Evolutionary conservation across 495 filamentous ascomycete species (phyloP).

Genomic region (Podospora conica): DNA sequence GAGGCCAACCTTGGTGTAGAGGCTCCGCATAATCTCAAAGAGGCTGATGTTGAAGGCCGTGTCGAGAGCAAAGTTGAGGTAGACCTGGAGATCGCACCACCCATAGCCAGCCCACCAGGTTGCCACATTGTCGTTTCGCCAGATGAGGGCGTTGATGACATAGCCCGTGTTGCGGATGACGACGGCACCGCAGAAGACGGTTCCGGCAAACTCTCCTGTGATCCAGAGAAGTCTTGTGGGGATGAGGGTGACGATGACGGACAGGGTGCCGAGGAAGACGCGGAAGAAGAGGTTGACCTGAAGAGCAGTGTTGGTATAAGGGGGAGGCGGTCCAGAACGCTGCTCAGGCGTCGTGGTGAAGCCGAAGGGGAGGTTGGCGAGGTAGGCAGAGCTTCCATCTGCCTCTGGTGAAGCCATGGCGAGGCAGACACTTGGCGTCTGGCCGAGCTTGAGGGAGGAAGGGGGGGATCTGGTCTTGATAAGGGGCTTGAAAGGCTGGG

Average conservation of each 20-base stretch:
- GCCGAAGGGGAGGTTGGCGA: conserved; percentile 2
- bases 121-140: conserved; percentile 63
- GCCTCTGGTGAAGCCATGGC: neutral
- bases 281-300: conserved; percentile 37
- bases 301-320: conserved; percentile 28
- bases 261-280: conserved; percentile 49
- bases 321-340: conserved; percentile 17
- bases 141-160: conserved; percentile 73
- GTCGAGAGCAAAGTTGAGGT: conserved; percentile 48
- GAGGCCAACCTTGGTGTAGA: conserved; percentile 66
- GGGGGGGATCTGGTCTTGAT: neutral
- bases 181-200: conserved; percentile 58
- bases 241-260: conserved; percentile 51
- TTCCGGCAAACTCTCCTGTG: conserved; percentile 56
- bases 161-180: conserved; percentile 59
- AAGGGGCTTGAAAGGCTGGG: neutral
- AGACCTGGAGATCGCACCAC: conserved; percentile 79
- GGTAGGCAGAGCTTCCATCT: conserved; percentile 1
- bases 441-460: neutral
- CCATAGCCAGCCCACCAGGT: conserved; percentile 67
- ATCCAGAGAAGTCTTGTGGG: conserved; percentile 51
- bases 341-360: conserved; percentile 23
- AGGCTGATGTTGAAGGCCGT: conserved; percentile 59
- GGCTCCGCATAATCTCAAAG: conserved; percentile 65
- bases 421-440: neutral